Evolutionary conservation across 169 alveolate species (phyloP), one percentile per base, ranked within the genome.

Genomic region (Cryptosporidium baileyi): DNA sequence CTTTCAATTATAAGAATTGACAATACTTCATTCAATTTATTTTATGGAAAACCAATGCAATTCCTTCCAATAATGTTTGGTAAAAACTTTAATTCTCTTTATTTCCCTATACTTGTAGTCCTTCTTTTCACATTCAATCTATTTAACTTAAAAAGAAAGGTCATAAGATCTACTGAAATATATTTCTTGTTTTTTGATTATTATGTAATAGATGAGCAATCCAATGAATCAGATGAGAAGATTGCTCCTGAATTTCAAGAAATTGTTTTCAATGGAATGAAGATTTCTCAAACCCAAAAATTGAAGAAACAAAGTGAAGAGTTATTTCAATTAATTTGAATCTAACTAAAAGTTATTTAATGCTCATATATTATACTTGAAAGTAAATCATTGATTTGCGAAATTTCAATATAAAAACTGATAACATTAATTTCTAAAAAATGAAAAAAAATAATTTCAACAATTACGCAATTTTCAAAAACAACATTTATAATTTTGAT

Each of bases 141-240:
- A 8, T 67, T 52, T 47, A 44, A 67, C 32, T 38, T 67, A 32
- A 47, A 49, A 15, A 54, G 40, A 36, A 32, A 19, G 51, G n/a
- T 67, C 24, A 67, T 67, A 3, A 67, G 54, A 11, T n/a, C 28
- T 34, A 51, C 43, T 8, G 82, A 65, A 9, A 32, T 49, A 7
- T 67, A 67, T 43, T 22, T 7, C 24, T 4, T 67, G 32, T 67
- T 67, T 60, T 67, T 67, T 47, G 65, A 67, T 34, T 67, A 67
- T 24, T 67, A 49, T 51, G 51, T 32, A 32, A 30, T 67, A 26
- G 67, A 67, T 32, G 63, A 51, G 11, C 38, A 34, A 51, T 67
- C 43, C 3, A 41, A 17, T 19, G 61, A 51, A 0, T 8, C 7
- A 13, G n/a, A 36, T 32, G 82, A 49, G 32, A 30, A 32, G 17